These are phyloP conservation scores for Rhizopogon salebrosus DNA, from an alignment of 768 basidiomycete species.

Conservation along the genomic window DNA sequence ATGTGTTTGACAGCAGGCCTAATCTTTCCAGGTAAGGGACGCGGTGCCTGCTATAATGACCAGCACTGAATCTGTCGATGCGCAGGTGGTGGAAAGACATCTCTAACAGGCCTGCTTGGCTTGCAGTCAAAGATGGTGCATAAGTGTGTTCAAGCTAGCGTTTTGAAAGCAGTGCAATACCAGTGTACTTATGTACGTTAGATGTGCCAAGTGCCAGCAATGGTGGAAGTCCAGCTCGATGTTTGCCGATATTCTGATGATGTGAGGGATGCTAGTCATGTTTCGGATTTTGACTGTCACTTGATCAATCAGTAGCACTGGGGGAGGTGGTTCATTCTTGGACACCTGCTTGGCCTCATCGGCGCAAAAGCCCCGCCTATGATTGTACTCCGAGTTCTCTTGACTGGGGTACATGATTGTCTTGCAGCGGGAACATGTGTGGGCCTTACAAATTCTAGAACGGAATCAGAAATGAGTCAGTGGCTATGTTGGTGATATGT, in stretches of 20 bases:
- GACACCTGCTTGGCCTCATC: neutral
- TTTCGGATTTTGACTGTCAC: no score
- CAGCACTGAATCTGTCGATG: neutral
- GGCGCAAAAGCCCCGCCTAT: neutral
- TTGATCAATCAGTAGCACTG: no score
- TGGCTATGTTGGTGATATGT: no score
- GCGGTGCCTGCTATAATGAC: no score
- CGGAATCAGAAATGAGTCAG: no score
- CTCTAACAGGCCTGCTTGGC: constrained; percentile 39
- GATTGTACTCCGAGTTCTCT: constrained; percentile 3
- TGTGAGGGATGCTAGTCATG: no score
- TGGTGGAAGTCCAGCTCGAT: neutral
- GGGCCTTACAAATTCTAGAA: neutral
- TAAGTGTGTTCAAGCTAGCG: neutral
- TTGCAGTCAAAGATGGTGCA: constrained; percentile 36
- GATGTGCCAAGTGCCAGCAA: neutral
- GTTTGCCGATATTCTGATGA: no score
- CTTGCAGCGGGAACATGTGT: neutral
- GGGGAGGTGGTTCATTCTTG: neutral
- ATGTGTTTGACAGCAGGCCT: constrained; percentile 30
- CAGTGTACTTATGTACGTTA: neutral
- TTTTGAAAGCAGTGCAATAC: neutral
- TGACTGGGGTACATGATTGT: constrained; percentile 1
- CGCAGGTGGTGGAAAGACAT: constrained; percentile 52
- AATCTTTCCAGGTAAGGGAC: constrained; percentile 38